These are phyloP conservation scores for Aspergillus sergii DNA, from an alignment of 2,329 filamentous ascomycete species.

Conservation along the genomic window DNA sequence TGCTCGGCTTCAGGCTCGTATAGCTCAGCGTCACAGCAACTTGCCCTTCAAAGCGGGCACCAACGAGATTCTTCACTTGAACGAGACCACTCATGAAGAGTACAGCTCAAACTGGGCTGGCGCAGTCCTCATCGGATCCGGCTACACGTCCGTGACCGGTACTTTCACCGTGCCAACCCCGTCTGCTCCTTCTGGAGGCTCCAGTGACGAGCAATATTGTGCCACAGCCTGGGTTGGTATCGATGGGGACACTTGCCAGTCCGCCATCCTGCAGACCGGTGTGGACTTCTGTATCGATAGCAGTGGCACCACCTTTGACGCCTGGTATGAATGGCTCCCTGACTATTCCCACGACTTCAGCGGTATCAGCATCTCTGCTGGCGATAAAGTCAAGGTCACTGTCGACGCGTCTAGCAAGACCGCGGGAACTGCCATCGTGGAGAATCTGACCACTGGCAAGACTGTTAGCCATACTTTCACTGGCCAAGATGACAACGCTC, in stretches of 20 bases:
- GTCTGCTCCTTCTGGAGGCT: conserved; percentile 39
- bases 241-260: conserved; percentile 60
- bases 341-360: conserved; percentile 57
- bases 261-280: conserved; percentile 59
- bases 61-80: too few relatives aligned
- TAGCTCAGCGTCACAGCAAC: too few relatives aligned
- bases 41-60: too few relatives aligned
- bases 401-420: conserved; percentile 46
- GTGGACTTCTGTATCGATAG: conserved; percentile 55
- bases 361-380: conserved; percentile 47
- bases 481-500: conserved; percentile 37
- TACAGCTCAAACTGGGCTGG: too few relatives aligned
- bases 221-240: conserved; percentile 62
- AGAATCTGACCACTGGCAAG: conserved; percentile 56
- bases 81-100: too few relatives aligned
- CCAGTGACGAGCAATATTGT: conserved; percentile 16
- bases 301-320: conserved; percentile 48
- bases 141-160: conserved; percentile 56
- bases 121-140: conserved; percentile 14
- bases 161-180: conserved; percentile 56
- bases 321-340: conserved; percentile 65
- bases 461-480: conserved; percentile 55
- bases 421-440: conserved; percentile 47
- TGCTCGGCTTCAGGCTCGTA: too few relatives aligned
- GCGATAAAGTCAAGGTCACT: conserved; percentile 46